Evolutionary conservation across 1,139 yeast genomes (phyloP).

Genomic region (Magnusiomyces tetraspermus): DNA sequence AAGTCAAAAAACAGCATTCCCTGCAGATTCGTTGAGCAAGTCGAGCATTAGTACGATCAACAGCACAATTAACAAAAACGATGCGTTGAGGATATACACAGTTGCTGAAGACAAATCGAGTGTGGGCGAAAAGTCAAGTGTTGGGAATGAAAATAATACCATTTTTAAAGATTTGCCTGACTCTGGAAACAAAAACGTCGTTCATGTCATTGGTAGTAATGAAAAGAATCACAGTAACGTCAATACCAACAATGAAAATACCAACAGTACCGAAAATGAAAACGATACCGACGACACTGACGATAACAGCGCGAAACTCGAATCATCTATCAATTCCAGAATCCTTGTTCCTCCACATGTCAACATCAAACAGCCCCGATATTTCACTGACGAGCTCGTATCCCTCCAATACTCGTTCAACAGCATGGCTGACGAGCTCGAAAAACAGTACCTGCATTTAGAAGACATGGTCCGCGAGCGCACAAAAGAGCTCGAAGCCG

Average conservation of each 20-base stretch:
- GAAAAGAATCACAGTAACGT: no score
- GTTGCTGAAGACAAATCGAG: no score
- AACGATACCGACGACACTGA: not conserved
- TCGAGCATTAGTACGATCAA: no score
- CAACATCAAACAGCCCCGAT: slow-evolving; percentile 25
- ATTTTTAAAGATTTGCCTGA: no score
- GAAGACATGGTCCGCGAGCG: slow-evolving; percentile 87
- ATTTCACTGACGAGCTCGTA: slow-evolving; percentile 76
- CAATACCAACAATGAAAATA: no score
- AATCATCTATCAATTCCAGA: not conserved
- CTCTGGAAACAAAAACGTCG: no score
- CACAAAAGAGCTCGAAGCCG: slow-evolving; percentile 80
- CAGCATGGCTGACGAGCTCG: slow-evolving; percentile 81
- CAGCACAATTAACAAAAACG: slow-evolving; percentile 4
- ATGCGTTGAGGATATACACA: not conserved
- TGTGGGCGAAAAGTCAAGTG: no score
- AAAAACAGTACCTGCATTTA: slow-evolving; percentile 68
- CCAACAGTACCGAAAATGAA: not conserved
- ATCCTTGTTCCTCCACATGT: slow-evolving; percentile 9
- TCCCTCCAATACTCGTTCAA: slow-evolving; percentile 84
- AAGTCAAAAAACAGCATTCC: no score
- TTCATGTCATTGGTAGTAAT: no score
- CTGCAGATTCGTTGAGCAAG: not conserved
- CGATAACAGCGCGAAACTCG: no score
- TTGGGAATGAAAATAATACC: no score